Evolutionary conservation across 805 yeast genomes (phyloP), one percentile per base, ranked within the genome.

Genomic region (Cyberlindnera saturnus): DNA sequence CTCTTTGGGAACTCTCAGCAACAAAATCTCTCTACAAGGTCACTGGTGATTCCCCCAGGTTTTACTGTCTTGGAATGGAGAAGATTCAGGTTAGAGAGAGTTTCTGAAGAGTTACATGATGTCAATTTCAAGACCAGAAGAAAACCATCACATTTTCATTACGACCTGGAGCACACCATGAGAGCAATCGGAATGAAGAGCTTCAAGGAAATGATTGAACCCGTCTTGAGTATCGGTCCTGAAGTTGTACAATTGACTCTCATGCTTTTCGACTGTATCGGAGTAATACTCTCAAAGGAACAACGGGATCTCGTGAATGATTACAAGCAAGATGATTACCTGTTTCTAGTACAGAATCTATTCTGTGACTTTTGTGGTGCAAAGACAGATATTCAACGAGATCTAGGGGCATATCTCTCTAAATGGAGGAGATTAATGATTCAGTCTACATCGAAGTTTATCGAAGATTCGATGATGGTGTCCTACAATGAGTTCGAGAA

Each of bases 401-500:
- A 26, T 7, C 26, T 19, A 26, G 23, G 16, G 3, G 7, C 26
- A 18, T 34, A 34, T 11, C 28, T 34, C 9, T n/a, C 9, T 6
- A 17, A 37, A 13, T 37, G 39, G 39, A 11, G 30, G 18, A 16
- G 23, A 9, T 18, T 37, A 26, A 37, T 37, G 33, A 23, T 13
- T 11, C 18, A 37, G 3, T 44, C 45, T 40, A 32, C 40, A 7
- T 14, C 18, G 7, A 29, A 19, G n/a, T 34, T 39, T 7, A 28
- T 42, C 6, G 26, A 32, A 14, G 30, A 20, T 15, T 31, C 28
- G 18, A 33, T 40, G 10, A 30, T 34, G 6, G 19, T 37, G 14
- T 17, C 15, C 17, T 39, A 36, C 20, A 11, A 15, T 2, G 37
- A 39, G 8, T 47, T 47, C 35, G 48, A 47, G 30, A 19, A 15